Evolutionary conservation across 2,329 filamentous ascomycete species (phyloP).

Genomic region (Macrophomina tecta): DNA sequence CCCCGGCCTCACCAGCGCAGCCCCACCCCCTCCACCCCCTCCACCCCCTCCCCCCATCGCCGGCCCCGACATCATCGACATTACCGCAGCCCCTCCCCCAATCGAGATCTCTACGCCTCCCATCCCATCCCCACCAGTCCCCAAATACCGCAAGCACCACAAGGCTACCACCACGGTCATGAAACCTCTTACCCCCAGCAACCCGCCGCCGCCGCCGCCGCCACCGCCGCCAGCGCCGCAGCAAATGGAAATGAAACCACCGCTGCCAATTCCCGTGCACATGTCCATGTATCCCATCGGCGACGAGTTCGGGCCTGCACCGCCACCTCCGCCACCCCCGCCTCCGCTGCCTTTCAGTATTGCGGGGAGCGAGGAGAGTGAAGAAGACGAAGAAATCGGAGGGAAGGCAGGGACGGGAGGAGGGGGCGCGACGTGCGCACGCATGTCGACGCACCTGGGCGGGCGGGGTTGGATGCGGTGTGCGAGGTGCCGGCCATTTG

Average conservation of each 20-base stretch:
- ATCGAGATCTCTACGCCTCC: too few species aligned
- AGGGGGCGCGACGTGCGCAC: not conserved
- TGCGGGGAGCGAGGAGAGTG: not conserved
- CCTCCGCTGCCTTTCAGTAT: not conserved
- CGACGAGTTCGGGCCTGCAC: not conserved
- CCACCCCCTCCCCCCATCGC: not conserved
- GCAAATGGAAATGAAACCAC: not conserved
- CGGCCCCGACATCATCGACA: not conserved
- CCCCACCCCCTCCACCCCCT: not conserved
- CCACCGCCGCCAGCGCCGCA: not conserved
- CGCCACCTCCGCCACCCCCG: not conserved
- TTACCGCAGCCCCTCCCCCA: too few species aligned
- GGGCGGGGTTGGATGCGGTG: not conserved
- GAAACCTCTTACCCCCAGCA: too few species aligned
- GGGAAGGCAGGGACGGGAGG: not conserved
- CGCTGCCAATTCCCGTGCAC: not conserved
- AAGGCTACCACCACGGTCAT: too few species aligned
- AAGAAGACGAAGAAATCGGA: not conserved
- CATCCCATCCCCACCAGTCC: not conserved
- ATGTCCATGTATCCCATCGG: not conserved
- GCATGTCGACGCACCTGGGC: not conserved
- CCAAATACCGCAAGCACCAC: too few species aligned
- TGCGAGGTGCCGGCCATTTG: not conserved
- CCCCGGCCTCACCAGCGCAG: not conserved
- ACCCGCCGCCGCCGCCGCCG: too few species aligned